Evolutionary conservation across 2,329 filamentous ascomycete genomes (phyloP).

Genomic region (Monilinia laxa): DNA sequence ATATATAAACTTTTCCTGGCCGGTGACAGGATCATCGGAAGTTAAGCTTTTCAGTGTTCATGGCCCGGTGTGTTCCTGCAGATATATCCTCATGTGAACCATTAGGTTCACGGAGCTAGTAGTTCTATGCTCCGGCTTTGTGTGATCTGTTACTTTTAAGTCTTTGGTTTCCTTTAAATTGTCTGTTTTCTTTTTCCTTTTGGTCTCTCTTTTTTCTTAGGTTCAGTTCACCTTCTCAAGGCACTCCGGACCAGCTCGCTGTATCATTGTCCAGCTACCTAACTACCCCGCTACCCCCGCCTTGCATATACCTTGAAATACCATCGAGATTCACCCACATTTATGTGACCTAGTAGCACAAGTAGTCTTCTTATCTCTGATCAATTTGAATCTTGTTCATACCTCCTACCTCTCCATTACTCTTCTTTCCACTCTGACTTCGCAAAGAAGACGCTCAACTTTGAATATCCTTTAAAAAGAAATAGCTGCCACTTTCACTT

Average conservation of each 20-base stretch:
- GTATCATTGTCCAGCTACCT: neutral
- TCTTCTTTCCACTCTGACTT: neutral
- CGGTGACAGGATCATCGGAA: constrained; percentile 23
- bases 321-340: neutral
- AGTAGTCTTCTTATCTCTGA: neutral
- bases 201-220: neutral
- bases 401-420: neutral
- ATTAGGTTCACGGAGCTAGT: neutral
- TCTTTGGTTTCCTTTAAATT: neutral
- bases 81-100: constrained; percentile 19
- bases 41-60: constrained; percentile 7
- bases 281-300: constrained; percentile 6
- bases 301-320: neutral
- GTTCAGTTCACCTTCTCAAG: neutral
- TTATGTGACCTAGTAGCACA: neutral
- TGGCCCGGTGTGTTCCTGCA: constrained; percentile 21
- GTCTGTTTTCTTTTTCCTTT: neutral
- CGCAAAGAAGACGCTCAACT: neutral
- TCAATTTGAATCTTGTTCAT: neutral
- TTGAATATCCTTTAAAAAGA: neutral
- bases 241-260: neutral
- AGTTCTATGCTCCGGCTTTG: neutral
- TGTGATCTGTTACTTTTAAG: constrained; percentile 9
- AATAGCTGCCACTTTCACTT: neutral
- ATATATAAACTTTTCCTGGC: constrained; percentile 3